Conservation (phyloP, 768 basidiomycete genomes). For the Xanthoconium stramineum region DNA sequence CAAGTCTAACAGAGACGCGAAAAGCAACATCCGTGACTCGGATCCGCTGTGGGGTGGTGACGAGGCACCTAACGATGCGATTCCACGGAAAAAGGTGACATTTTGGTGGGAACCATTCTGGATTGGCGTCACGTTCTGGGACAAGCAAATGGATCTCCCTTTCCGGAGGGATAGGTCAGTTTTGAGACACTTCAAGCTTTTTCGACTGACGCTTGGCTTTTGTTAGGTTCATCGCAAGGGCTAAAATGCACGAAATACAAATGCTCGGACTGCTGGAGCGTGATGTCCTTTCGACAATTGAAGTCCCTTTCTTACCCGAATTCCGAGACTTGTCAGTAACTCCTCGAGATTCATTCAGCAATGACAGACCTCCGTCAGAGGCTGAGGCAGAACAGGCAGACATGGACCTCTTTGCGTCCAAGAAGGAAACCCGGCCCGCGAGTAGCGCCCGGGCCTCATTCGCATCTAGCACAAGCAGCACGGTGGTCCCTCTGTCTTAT, state of each 20-base stretch:
- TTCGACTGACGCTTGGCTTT: neutral
- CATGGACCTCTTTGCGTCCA: conserved; percentile 59
- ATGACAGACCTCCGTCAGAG: conserved; percentile 40
- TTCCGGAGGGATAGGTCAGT: conserved; percentile 71
- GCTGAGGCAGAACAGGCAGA: conserved; percentile 74
- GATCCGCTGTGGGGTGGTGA: conserved; percentile 80
- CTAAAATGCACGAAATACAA: conserved; percentile 97
- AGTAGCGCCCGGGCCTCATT: conserved; percentile 37
- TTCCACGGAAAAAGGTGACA: conserved; percentile 44
- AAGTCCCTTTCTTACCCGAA: conserved; percentile 73
- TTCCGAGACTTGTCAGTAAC: conserved; percentile 31
- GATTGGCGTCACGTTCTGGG: conserved; percentile 82
- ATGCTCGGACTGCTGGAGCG: conserved; percentile 92
- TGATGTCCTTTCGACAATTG: conserved; percentile 85
- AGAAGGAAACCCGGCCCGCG: conserved; percentile 34
- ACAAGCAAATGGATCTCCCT: conserved; percentile 81
- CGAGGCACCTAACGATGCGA: conserved; percentile 39
- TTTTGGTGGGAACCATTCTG: conserved; percentile 94
- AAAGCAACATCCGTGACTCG: conserved; percentile 43
- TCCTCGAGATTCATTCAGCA: conserved; percentile 31
- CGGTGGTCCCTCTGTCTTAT: conserved; percentile 34
- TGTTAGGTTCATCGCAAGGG: conserved; percentile 82
- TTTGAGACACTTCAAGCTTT: neutral
- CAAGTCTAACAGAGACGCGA: conserved; percentile 47
- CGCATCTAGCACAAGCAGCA: conserved; percentile 39